Evolutionary conservation across 2,329 filamentous ascomycete species (phyloP).

Genomic region (Hymenoscyphus salicellus): DNA sequence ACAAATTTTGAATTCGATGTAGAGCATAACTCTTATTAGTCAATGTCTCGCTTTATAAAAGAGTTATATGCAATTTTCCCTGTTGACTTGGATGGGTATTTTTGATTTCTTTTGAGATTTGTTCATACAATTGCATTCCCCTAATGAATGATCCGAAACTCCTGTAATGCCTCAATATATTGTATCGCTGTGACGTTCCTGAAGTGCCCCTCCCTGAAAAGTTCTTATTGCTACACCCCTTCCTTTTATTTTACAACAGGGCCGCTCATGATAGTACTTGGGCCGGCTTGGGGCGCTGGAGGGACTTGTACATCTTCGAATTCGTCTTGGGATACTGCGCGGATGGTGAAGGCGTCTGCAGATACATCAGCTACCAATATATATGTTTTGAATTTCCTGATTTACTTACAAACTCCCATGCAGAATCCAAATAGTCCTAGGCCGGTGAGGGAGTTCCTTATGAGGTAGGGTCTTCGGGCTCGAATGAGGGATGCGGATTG

Average conservation of each 20-base stretch:
- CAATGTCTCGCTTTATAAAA: not conserved
- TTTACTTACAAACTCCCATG: constrained; percentile 79
- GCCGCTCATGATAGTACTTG: constrained; percentile 24
- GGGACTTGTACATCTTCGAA: constrained; percentile 95
- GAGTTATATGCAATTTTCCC: too few species aligned
- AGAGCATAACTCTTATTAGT: not conserved
- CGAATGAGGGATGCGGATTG: constrained; percentile 87
- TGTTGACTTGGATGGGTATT: not conserved
- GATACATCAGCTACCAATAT: not conserved
- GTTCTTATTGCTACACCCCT: not conserved
- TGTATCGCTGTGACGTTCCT: not conserved
- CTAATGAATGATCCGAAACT: not conserved
- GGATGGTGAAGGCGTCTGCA: constrained; percentile 70
- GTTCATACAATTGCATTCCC: not conserved
- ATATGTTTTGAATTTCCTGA: not conserved
- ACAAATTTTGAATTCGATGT: constrained; percentile 5
- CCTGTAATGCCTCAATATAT: not conserved
- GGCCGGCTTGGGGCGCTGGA: constrained; percentile 42
- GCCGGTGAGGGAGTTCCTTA: constrained; percentile 85
- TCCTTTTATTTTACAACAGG: constrained; percentile 16
- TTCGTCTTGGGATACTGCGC: constrained; percentile 88
- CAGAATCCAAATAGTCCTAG: constrained; percentile 71
- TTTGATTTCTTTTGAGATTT: not conserved
- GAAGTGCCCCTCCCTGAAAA: not conserved
- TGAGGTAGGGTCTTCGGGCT: constrained; percentile 83